These are phyloP conservation scores for Angomonas desouzai DNA, from an alignment of 208 protist species.

Conservation along the genomic window DNA sequence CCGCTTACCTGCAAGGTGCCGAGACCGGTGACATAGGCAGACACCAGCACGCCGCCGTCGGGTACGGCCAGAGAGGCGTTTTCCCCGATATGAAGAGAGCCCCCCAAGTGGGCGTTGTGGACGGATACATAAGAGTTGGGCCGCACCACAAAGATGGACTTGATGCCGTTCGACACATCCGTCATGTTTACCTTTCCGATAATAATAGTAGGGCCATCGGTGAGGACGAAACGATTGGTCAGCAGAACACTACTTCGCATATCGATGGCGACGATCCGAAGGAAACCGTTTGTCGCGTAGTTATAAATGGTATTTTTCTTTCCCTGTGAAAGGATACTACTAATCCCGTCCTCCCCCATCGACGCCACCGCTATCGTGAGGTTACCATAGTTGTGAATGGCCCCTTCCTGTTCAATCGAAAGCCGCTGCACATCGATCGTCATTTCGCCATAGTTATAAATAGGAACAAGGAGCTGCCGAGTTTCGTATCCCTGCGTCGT, in stretches of 20 bases:
- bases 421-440: constrained; percentile 75
- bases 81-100: constrained; percentile 35
- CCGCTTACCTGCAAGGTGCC: constrained; percentile 37
- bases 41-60: constrained; percentile 42
- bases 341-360: constrained; percentile 54
- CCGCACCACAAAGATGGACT: constrained; percentile 34
- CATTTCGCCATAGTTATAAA: constrained; percentile 79
- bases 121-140: constrained; percentile 26
- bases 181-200: constrained; percentile 48
- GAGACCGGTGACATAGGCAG: constrained; percentile 31
- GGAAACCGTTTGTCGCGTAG: constrained; percentile 38
- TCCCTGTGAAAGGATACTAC: constrained; percentile 45
- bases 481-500: constrained; percentile 68
- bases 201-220: constrained; percentile 43
- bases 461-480: constrained; percentile 42
- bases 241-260: constrained; percentile 41
- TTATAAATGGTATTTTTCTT: constrained; percentile 58
- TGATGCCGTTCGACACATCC: constrained; percentile 30
- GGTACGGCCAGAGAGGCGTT: constrained; percentile 35
- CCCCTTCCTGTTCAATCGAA: constrained; percentile 45
- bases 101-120: constrained; percentile 36
- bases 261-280: constrained; percentile 52
- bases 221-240: constrained; percentile 48
- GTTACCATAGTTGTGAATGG: constrained; percentile 78
- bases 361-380: constrained; percentile 57